These are phyloP conservation scores for Bonia amplexicaulis DNA, from an alignment of 176 grass and related monocot genomes.

Conservation along the genomic window DNA sequence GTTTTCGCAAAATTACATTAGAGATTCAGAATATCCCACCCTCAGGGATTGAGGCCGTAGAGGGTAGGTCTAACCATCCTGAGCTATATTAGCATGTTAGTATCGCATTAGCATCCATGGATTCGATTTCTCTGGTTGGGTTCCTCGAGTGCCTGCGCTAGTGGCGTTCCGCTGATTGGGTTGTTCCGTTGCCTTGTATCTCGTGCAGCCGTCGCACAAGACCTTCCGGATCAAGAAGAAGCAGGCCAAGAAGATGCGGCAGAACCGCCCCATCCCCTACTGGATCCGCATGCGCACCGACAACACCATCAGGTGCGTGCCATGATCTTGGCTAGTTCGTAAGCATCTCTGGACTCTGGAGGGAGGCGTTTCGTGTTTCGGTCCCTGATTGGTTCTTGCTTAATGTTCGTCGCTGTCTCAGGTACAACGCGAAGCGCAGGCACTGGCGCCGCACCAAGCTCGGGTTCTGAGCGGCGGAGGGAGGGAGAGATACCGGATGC, in stretches of 20 bases:
- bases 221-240: constrained; percentile 92
- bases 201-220: constrained; percentile 79
- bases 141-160: not conserved
- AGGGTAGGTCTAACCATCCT: too few relatives aligned
- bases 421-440: constrained; percentile 98
- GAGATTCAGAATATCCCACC: too few relatives aligned
- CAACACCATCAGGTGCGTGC: constrained; percentile 73
- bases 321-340: not conserved
- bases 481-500: not conserved
- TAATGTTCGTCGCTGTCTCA: not conserved
- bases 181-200: not conserved
- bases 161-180: not conserved
- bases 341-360: not conserved
- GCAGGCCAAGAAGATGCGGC: constrained; percentile 88
- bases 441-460: constrained; percentile 99
- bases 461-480: constrained; percentile 57
- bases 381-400: not conserved
- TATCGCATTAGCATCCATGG: too few relatives aligned
- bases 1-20: too few relatives aligned
- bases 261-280: constrained; percentile 95
- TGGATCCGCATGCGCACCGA: constrained; percentile 97
- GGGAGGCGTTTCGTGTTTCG: not conserved
- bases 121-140: not conserved
- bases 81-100: too few relatives aligned
- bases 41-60: too few relatives aligned